These are phyloP conservation scores for Actinidia chinensis DNA, from an alignment of 179 eudicot genomes.

Conservation along the genomic window DNA sequence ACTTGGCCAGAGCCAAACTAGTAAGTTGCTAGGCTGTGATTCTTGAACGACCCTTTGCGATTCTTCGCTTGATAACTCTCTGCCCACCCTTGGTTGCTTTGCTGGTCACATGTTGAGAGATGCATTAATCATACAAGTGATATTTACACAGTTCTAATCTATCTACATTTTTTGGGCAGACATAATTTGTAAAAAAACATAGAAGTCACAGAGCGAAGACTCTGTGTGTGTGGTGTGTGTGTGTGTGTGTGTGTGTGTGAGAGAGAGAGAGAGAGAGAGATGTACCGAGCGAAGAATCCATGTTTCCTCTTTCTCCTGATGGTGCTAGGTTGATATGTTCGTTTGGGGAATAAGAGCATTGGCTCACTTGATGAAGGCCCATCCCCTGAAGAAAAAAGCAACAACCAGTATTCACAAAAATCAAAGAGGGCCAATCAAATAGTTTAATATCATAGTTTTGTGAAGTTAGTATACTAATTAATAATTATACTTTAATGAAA, in stretches of 20 bases:
- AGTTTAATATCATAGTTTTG: too few relatives aligned
- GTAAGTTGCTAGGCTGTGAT: conserved; percentile 54
- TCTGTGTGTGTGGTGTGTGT: neutral
- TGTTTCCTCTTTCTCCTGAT: conserved; percentile 79
- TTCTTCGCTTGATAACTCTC: conserved; percentile 78
- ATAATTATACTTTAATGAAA: neutral
- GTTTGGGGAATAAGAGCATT: conserved; percentile 69
- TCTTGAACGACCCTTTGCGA: conserved; percentile 90
- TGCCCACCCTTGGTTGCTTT: conserved; percentile 92
- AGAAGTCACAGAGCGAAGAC: neutral
- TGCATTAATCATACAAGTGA: conserved; percentile 6
- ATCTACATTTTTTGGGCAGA: neutral
- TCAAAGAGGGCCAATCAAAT: neutral
- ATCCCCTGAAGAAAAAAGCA: conserved; percentile 38
- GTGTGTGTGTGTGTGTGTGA: neutral
- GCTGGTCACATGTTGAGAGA: conserved; percentile 42
- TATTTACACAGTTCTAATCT: neutral
- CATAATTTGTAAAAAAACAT: neutral
- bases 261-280: conserved; percentile 15
- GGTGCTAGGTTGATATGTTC: conserved; percentile 94
- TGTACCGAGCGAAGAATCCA: conserved; percentile 85
- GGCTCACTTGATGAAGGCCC: conserved; percentile 53
- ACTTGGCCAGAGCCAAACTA: neutral
- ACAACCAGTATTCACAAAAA: neutral
- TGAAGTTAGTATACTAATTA: too few relatives aligned